Percentiles rank a stretch among this genome's conserved stretches.
phyloP scores from a whole-genome alignment of 208 protist species.

The Acanthamoeba pearcei region DNA sequence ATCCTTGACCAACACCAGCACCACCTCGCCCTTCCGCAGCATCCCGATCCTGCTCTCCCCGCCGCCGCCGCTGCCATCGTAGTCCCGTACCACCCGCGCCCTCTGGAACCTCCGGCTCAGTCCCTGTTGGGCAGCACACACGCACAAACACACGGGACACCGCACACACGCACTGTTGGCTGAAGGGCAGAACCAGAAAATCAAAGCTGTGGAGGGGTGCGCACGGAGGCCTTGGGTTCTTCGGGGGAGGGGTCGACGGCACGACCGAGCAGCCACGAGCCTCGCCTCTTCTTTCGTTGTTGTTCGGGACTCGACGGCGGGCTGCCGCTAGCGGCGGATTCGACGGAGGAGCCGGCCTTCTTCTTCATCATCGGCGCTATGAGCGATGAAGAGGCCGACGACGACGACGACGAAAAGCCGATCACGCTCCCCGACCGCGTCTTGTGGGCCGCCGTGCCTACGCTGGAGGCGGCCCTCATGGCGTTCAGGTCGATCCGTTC shows the following conservation, averaged over 20 bases:
- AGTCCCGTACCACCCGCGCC: neutral
- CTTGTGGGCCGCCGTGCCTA: neutral
- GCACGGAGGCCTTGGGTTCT: neutral
- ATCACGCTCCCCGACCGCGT: neutral
- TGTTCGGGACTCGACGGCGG: neutral
- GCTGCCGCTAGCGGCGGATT: neutral
- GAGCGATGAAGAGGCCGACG: neutral
- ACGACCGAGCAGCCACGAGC: neutral
- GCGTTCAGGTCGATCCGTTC: neutral
- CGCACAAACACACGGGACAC: too few species aligned
- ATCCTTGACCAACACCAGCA: neutral
- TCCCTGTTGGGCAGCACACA: too few species aligned
- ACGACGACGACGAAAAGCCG: neutral
- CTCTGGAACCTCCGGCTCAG: neutral
- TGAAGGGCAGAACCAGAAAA: too few species aligned
- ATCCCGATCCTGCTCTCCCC: neutral
- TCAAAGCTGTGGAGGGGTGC: too few species aligned
- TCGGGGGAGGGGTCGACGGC: neutral
- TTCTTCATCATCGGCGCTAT: neutral
- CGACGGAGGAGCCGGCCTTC: neutral
- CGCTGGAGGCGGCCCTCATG: too few species aligned
- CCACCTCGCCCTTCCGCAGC: neutral
- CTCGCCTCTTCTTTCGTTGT: neutral
- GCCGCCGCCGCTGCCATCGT: neutral
- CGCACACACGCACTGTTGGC: neutral